phyloP scores from a whole-genome alignment of 2,329 filamentous ascomycete genomes.

The Didymella exigua region DNA sequence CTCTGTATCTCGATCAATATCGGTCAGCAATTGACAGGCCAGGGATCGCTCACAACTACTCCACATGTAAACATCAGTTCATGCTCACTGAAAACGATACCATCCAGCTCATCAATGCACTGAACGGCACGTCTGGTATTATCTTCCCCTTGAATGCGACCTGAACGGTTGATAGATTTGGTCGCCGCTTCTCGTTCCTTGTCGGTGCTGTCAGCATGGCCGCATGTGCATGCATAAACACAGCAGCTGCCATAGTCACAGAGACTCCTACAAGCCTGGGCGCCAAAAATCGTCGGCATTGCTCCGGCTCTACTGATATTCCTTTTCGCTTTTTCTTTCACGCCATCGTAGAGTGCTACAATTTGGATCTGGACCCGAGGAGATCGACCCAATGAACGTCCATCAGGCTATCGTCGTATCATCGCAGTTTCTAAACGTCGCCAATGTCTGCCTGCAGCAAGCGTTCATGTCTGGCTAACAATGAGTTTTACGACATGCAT shows the following conservation, averaged over 20 bases:
- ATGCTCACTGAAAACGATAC: constrained; percentile 58
- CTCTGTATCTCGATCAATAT: too few relatives aligned
- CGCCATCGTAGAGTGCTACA: constrained; percentile 69
- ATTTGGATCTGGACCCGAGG: constrained; percentile 73
- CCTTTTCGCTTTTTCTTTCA: constrained; percentile 66
- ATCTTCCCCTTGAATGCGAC: constrained; percentile 71
- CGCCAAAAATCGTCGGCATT: constrained; percentile 59
- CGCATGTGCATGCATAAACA: constrained; percentile 69
- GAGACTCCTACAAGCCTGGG: constrained; percentile 53
- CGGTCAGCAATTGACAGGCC: constrained; percentile 67
- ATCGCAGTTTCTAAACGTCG: background rate
- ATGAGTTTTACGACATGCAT: constrained; percentile 2
- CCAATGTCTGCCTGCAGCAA: constrained; percentile 3
- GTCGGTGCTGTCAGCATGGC: constrained; percentile 70
- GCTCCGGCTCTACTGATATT: constrained; percentile 54
- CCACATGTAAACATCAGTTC: constrained; percentile 70
- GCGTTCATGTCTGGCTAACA: background rate
- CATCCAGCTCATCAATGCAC: constrained; percentile 71
- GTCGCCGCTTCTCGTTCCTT: constrained; percentile 68
- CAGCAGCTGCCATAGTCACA: constrained; percentile 59
- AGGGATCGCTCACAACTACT: constrained; percentile 71
- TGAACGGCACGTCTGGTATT: constrained; percentile 72
- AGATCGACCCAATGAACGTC: constrained; percentile 72
- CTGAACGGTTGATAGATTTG: constrained; percentile 71
- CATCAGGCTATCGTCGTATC: constrained; percentile 6